Base-by-base conservation (phyloP, 2,329 filamentous ascomycete species). In the Epichloe glyceriae region DNA sequence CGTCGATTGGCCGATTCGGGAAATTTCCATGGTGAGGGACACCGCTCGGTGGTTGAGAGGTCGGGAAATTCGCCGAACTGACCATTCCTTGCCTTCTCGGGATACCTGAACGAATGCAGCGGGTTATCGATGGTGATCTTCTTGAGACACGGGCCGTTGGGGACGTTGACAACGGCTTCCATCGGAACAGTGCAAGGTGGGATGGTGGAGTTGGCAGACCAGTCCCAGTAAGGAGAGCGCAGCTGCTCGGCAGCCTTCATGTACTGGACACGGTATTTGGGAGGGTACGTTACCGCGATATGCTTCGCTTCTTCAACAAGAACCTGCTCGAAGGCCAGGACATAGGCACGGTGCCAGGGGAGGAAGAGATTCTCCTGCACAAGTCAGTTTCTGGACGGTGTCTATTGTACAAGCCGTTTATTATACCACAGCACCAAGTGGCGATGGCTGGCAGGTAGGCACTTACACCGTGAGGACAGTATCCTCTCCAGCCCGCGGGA, bases 331-430 rank as follows among this genome's bases (percentile, higher is more conserved):
- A 69, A 79, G 5, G 80, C 65, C 7, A 71, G 64, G 41, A 79
- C 58, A 52, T 75, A 80, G 3, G 76, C 72, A 5, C 77, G 73
- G 60, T 82, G 78, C 78, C 76, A 81, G 17, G 72, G 62, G 6
- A 71, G 58, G 54, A 79, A 76, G 22, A 73, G 59, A n/a, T 68
- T 62, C 59, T 77, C 71, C 74, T 75, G 40, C 15, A 20, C 43
- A 51, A 47, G 12, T 37, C 35, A 43, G 22, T 41, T 19, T 20
- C 15, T 26, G 40, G n/a, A 39, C 1, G 8, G 17, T 43, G n/a
- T n/a, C 45, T 22, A 12, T 39, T 19, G 3, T 19, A 5, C n/a
- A 43, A 49, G 38, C 15, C 14, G 12, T 11, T 30, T 30, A 4
- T 10, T 4, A 10, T 10, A 11, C 26, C 3, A 30, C 10, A 30